A percentile compares a stretch with the other conserved stretches of the same genome.
Evolutionary conservation across 495 filamentous ascomycete species (phyloP).

Genomic region (Penicillium cataractarum): DNA sequence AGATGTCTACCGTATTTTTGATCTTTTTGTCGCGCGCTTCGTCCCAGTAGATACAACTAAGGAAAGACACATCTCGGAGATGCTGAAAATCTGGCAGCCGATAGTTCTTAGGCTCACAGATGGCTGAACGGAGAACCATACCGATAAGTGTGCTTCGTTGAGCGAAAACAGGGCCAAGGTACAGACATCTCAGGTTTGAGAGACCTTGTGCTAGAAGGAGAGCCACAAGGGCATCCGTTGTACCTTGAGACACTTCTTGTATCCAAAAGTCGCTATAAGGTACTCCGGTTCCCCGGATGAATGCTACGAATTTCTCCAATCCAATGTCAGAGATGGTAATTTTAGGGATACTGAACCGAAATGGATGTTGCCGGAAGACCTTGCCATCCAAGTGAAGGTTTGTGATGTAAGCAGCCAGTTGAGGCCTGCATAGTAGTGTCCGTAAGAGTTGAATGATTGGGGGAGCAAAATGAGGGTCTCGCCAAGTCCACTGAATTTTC

Average conservation of each 20-base stretch:
- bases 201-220: slow-evolving; percentile 22
- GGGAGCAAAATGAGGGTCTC: slow-evolving; percentile 11
- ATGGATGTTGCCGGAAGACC: not conserved
- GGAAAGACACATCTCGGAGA: slow-evolving; percentile 20
- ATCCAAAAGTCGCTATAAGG: slow-evolving; percentile 23
- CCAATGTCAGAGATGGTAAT: no score
- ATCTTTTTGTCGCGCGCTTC: slow-evolving; percentile 8
- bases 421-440: slow-evolving; percentile 21
- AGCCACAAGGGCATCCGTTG: slow-evolving; percentile 27
- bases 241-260: slow-evolving; percentile 16
- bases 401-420: slow-evolving; percentile 25
- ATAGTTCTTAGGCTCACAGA: slow-evolving; percentile 20
- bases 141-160: slow-evolving; percentile 20
- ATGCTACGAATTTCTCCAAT: no score
- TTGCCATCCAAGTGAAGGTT: slow-evolving; percentile 14
- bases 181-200: slow-evolving; percentile 17
- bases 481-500: slow-evolving; percentile 24
- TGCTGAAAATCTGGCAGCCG: slow-evolving; percentile 14
- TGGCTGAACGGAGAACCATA: slow-evolving; percentile 20
- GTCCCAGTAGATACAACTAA: not conserved
- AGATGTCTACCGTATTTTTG: slow-evolving; percentile 24
- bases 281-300: slow-evolving; percentile 18
- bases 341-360: no score
- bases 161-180: slow-evolving; percentile 18
- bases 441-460: slow-evolving; percentile 19